Evolutionary conservation across 805 yeast species (phyloP).

Genomic region (Cyberlindnera xylosilytica): DNA sequence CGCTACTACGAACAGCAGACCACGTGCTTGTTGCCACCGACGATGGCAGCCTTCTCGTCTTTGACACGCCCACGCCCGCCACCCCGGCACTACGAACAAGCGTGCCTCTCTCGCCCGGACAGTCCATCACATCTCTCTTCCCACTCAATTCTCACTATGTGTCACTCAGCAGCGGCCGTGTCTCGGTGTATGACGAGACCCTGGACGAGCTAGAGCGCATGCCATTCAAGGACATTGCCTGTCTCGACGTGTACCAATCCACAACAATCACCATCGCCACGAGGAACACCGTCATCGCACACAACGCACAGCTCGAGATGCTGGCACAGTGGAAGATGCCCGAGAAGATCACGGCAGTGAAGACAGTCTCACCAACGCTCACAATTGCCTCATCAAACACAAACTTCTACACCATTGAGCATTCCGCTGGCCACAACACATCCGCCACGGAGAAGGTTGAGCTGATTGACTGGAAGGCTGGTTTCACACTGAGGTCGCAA

Average conservation of each 20-base stretch:
- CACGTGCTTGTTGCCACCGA: conserved; percentile 10
- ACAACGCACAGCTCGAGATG: conserved; percentile 24
- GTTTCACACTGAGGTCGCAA: conserved; percentile 12
- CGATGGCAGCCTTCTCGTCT: conserved; percentile 11
- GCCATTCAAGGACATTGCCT: conserved; percentile 19
- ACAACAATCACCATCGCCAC: conserved; percentile 17
- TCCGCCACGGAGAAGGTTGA: too few species aligned
- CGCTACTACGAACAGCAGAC: conserved; percentile 3
- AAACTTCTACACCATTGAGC: conserved; percentile 18
- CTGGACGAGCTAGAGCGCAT: conserved; percentile 17
- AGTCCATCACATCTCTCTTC: conserved; percentile 4
- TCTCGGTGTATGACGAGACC: conserved; percentile 11
- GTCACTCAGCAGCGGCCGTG: conserved; percentile 5
- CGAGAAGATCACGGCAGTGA: conserved; percentile 26
- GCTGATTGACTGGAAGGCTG: conserved; percentile 12
- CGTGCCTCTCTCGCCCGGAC: conserved; percentile 8
- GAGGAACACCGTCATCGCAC: conserved; percentile 14
- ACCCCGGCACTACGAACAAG: not conserved
- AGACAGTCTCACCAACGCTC: conserved; percentile 19
- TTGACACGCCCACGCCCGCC: conserved; percentile 1
- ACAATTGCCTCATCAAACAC: conserved; percentile 24
- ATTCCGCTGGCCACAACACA: not conserved
- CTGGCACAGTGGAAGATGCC: conserved; percentile 25
- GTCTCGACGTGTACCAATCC: conserved; percentile 5
- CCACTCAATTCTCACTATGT: conserved; percentile 1